Evolutionary conservation across 2,329 filamentous ascomycete species (phyloP).

Genomic region (Pyrenophora seminiperda): DNA sequence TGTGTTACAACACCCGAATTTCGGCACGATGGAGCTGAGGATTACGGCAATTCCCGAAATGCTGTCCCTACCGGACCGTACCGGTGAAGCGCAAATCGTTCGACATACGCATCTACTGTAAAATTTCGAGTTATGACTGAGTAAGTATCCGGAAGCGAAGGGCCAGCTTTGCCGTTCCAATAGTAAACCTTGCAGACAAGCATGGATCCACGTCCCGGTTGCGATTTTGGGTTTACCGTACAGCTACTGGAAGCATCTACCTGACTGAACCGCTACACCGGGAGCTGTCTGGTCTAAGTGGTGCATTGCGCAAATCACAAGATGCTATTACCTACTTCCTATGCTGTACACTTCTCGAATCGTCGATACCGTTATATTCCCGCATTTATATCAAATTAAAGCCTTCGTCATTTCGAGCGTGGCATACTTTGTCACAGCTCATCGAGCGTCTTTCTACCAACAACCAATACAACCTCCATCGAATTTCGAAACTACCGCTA

Average conservation of each 20-base stretch:
- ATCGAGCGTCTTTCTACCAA: slow-evolving; percentile 1
- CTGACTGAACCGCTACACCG: slow-evolving; percentile 17
- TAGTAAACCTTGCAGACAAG: slow-evolving; percentile 5
- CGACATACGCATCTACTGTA: slow-evolving; percentile 20
- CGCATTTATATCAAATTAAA: slow-evolving; percentile 17
- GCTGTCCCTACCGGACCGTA: slow-evolving; percentile 22
- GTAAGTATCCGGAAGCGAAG: slow-evolving; percentile 24
- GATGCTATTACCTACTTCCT: slow-evolving; percentile 23
- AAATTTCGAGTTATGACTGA: slow-evolving; percentile 11
- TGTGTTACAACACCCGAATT: slow-evolving; percentile 12
- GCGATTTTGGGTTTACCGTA: slow-evolving; percentile 29
- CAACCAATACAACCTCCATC: slow-evolving; percentile 2
- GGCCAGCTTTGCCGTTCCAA: slow-evolving; percentile 13
- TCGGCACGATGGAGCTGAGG: slow-evolving; percentile 12
- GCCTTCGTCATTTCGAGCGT: slow-evolving; percentile 4
- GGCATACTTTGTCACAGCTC: slow-evolving; percentile 5
- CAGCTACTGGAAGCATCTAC: slow-evolving; percentile 26
- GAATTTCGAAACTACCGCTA: slow-evolving; percentile 13
- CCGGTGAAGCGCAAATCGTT: slow-evolving; percentile 36
- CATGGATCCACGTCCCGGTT: slow-evolving; percentile 26
- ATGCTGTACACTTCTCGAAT: slow-evolving; percentile 25
- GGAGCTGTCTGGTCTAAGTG: slow-evolving; percentile 27
- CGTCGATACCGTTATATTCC: slow-evolving; percentile 30
- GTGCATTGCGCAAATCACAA: slow-evolving; percentile 21
- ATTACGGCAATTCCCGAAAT: slow-evolving; percentile 19